Percentiles rank a stretch among this genome's conserved stretches.
These are phyloP conservation scores for Nowakowskiella sp. DNA, from an alignment of 192 early-diverging fungal species.

Conservation along the genomic window DNA sequence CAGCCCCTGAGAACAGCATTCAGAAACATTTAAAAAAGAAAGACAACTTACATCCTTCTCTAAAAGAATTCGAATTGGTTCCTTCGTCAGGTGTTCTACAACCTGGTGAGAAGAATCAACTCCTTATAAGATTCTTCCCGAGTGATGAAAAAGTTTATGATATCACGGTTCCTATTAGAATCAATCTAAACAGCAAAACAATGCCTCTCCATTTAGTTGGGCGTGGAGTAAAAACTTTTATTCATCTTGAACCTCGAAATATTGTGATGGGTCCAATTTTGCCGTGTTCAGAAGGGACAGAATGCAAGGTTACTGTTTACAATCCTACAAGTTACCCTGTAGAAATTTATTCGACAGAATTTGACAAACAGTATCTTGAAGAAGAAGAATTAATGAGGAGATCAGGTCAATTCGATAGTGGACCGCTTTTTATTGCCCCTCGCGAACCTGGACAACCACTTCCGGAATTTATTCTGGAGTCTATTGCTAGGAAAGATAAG, in stretches of 20 bases:
- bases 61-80: constrained; percentile 40
- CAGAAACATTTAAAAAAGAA: constrained; percentile 22
- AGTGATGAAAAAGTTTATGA: constrained; percentile 40
- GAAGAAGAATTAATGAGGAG: constrained; percentile 42
- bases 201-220: constrained; percentile 30
- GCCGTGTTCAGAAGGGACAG: constrained; percentile 42
- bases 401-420: constrained; percentile 31
- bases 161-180: constrained; percentile 31
- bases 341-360: constrained; percentile 47
- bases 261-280: constrained; percentile 39
- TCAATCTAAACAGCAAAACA: constrained; percentile 37
- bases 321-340: constrained; percentile 43
- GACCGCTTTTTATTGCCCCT: constrained; percentile 32
- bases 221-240: constrained; percentile 23
- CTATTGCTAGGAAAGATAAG: not conserved
- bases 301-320: constrained; percentile 28
- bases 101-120: constrained; percentile 33
- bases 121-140: constrained; percentile 36
- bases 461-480: constrained; percentile 31
- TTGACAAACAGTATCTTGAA: constrained; percentile 44
- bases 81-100: constrained; percentile 34
- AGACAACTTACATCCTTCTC: constrained; percentile 1
- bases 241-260: constrained; percentile 42
- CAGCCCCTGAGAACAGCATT: not conserved
- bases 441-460: constrained; percentile 33